Base-by-base conservation (phyloP, 768 basidiomycete genomes). In the Leccinum fibrillosum region DNA sequence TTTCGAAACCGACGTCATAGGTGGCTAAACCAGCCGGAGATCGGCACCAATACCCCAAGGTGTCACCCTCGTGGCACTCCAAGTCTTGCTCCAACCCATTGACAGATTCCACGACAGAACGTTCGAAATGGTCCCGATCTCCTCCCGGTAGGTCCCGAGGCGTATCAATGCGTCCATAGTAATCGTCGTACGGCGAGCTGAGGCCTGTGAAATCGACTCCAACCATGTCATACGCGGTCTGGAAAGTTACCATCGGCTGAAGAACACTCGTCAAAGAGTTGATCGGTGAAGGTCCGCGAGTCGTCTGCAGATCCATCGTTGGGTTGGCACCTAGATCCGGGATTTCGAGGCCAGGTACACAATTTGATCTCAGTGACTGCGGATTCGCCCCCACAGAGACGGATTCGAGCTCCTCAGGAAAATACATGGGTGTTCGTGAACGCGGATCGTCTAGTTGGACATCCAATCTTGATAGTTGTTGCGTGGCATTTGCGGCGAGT, bases 201-300 rank as follows among this genome's bases (percentile, higher is more conserved):
- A 66, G 61, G 37, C 64, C 62, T n/a, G 52, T n/a, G 7, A 62
- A 55, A 44, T 55, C 61, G 54, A 55, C 53, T 49, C 60, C 50
- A 10, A 8, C 49, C 21, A 59, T 28, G 17, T 65, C 61, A 54
- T 64, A 62, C 39, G 42, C 25, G 37, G 58, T 59, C 13, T 28
- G 58, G 17, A 63, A 58, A 21, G 28, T 53, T 44, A 32, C 19
- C 55, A 57, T 19, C 35, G 53, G 47, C 25, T 57, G 57, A 26
- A 32, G 56, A 25, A 28, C 48, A 11, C 57, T 62, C 9, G 32
- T 34, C 48, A 54, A 19, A 9, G 62, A 59, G 49, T 47, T 58
- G 11, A 45, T 52, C 37, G 57, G 57, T 1, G 57, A 63, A 2
- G 49, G 15, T 26, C 48, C 25, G 19, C 4, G 48, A 21, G 9